A percentile compares a stretch with the other conserved stretches of the same genome.
Conservation (phyloP, 2,329 filamentous ascomycete genomes). For the Aspergillus sp. region DNA sequence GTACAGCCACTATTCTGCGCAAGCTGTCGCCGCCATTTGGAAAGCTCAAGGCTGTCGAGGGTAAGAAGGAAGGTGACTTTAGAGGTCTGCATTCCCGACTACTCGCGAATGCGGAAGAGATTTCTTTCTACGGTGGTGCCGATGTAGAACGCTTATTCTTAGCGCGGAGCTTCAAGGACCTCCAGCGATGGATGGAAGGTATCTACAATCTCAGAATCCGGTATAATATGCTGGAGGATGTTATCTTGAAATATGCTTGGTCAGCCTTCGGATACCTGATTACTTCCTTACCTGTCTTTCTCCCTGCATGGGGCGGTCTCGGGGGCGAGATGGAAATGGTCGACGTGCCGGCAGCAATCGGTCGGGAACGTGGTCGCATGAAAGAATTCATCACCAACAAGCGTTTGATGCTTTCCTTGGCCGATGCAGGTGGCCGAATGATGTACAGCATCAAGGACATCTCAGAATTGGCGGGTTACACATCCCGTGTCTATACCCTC, state of each 20-base stretch:
- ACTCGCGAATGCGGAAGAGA: conserved; percentile 94
- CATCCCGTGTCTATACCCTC: conserved; percentile 88
- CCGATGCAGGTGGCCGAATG: conserved; percentile 93
- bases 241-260: conserved; percentile 97
- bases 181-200: conserved; percentile 95
- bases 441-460: conserved; percentile 99
- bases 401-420: conserved; percentile 91
- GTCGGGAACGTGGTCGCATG: conserved; percentile 77
- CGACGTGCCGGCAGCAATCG: conserved; percentile 23
- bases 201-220: conserved; percentile 97
- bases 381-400: conserved; percentile 99
- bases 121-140: conserved; percentile 94
- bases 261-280: conserved; percentile 94
- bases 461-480: conserved; percentile 91
- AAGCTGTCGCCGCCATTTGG: conserved; percentile 90
- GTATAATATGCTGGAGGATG: conserved; percentile 98
- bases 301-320: conserved; percentile 86
- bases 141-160: conserved; percentile 92
- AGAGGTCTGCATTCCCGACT: conserved; percentile 81
- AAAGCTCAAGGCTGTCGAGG: conserved; percentile 93
- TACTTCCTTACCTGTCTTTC: conserved; percentile 85
- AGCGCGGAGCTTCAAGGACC: conserved; percentile 82
- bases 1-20: conserved; percentile 83
- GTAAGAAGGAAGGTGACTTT: conserved; percentile 91
- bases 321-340: conserved; percentile 65